Percentiles rank a stretch among this genome's conserved stretches.
Evolutionary conservation across 2,329 filamentous ascomycete genomes (phyloP).

Genomic region (Daldinia eschscholtzii): DNA sequence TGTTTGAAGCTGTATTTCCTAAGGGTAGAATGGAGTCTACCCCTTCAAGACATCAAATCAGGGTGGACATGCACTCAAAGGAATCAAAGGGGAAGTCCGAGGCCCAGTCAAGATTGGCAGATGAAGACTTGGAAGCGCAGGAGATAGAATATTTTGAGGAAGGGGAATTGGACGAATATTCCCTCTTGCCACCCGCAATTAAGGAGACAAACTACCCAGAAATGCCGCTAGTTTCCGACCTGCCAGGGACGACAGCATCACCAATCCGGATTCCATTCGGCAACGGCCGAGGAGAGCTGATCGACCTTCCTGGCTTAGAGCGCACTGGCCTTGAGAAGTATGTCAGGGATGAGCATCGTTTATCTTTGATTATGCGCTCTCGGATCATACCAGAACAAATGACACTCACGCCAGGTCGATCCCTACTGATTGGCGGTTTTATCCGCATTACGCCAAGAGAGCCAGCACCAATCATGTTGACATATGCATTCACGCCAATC

Average conservation of each 20-base stretch:
- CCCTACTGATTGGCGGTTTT: constrained; percentile 85
- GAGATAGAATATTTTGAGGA: constrained; percentile 48
- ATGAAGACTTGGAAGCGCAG: constrained; percentile 42
- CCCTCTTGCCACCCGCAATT: constrained; percentile 81
- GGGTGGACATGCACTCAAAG: constrained; percentile 51
- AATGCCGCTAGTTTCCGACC: constrained; percentile 86
- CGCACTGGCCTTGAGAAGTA: constrained; percentile 79
- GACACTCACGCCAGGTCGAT: constrained; percentile 80
- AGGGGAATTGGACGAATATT: constrained; percentile 55
- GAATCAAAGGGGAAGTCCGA: constrained; percentile 21
- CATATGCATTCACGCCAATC: constrained; percentile 89
- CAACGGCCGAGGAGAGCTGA: constrained; percentile 85
- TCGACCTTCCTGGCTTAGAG: constrained; percentile 89
- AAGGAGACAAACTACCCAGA: constrained; percentile 80
- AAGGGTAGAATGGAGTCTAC: constrained; percentile 70
- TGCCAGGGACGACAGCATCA: constrained; percentile 94
- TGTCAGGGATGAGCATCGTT: constrained; percentile 74
- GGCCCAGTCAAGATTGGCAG: neutral
- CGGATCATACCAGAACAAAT: constrained; percentile 80
- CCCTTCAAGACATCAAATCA: constrained; percentile 55
- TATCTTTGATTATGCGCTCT: constrained; percentile 81
- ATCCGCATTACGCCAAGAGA: constrained; percentile 86
- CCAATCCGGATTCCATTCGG: constrained; percentile 95
- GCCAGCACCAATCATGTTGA: constrained; percentile 74
- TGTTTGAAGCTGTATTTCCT: constrained; percentile 90